Evolutionary conservation across 805 yeast species (phyloP).

Genomic region (Nakazawaea ambrosiae): DNA sequence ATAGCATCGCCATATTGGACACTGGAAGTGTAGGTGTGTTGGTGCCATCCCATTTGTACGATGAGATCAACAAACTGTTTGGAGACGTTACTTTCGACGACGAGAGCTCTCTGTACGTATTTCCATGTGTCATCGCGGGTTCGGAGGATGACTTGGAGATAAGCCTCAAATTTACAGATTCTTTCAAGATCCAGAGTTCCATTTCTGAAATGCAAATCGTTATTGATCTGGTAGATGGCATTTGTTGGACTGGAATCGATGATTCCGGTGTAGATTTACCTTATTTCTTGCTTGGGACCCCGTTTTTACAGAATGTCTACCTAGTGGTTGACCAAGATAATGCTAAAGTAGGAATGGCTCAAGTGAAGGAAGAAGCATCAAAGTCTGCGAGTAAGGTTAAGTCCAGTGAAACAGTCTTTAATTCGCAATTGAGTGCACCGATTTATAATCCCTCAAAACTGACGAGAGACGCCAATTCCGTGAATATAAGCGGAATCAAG

Average conservation of each 20-base stretch:
- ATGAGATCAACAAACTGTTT: background rate
- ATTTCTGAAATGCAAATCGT: background rate
- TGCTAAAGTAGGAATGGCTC: background rate
- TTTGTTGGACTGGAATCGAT: background rate
- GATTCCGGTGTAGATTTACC: background rate
- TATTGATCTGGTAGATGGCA: background rate
- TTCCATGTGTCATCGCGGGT: background rate
- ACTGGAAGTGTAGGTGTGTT: background rate
- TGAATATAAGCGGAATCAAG: too few relatives aligned
- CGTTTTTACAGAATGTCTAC: background rate
- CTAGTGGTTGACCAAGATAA: constrained; percentile 2
- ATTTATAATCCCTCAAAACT: too few relatives aligned
- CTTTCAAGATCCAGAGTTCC: background rate
- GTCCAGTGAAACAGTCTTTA: too few relatives aligned
- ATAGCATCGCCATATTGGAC: background rate
- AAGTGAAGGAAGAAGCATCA: background rate
- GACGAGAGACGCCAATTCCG: too few relatives aligned
- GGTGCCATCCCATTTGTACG: background rate
- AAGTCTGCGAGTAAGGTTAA: too few relatives aligned
- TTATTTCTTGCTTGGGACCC: background rate
- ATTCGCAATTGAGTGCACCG: too few relatives aligned
- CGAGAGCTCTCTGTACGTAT: background rate
- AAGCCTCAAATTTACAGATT: background rate
- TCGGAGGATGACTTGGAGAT: background rate
- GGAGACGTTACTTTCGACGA: background rate